Evolutionary conservation across 768 basidiomycete genomes (phyloP).

Genomic region (Serpula lacrymans): DNA sequence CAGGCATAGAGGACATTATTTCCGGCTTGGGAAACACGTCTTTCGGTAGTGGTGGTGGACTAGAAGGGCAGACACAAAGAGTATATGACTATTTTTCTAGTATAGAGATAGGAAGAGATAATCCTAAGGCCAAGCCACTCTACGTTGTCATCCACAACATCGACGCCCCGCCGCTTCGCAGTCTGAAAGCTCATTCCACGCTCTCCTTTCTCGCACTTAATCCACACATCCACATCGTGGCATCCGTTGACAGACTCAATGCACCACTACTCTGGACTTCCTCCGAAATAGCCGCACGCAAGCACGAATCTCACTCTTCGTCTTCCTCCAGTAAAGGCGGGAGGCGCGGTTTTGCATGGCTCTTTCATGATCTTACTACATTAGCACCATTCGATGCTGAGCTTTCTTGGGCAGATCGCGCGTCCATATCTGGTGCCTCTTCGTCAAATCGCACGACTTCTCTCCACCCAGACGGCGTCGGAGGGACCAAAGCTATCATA

Average conservation of each 20-base stretch:
- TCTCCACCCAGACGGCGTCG: conserved; percentile 30
- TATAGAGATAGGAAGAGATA: conserved; percentile 5
- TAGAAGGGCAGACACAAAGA: conserved; percentile 62
- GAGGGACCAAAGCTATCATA: conserved; percentile 42
- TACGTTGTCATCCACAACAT: conserved; percentile 89
- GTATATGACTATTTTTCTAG: conserved; percentile 63
- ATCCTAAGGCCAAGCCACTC: conserved; percentile 51
- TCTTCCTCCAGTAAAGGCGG: conserved; percentile 11
- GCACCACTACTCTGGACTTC: conserved; percentile 82
- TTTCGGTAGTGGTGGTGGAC: conserved; percentile 32
- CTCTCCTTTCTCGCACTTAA: conserved; percentile 72
- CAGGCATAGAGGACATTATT: conserved; percentile 49
- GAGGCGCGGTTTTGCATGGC: conserved; percentile 62
- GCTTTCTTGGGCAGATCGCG: conserved; percentile 61
- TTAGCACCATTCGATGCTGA: conserved; percentile 80
- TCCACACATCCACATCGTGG: conserved; percentile 75
- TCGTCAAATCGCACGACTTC: conserved; percentile 23
- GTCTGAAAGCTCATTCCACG: conserved; percentile 56
- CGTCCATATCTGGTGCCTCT: conserved; percentile 52
- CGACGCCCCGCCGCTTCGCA: conserved; percentile 70
- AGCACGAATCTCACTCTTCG: conserved; percentile 26
- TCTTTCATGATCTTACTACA: conserved; percentile 91
- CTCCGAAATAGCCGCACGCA: conserved; percentile 57
- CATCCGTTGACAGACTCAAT: conserved; percentile 85
- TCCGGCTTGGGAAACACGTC: conserved; percentile 33